These are phyloP conservation scores for Miscanthus lutarioriparius DNA, from an alignment of 176 grass and related monocot species.

Conservation along the genomic window DNA sequence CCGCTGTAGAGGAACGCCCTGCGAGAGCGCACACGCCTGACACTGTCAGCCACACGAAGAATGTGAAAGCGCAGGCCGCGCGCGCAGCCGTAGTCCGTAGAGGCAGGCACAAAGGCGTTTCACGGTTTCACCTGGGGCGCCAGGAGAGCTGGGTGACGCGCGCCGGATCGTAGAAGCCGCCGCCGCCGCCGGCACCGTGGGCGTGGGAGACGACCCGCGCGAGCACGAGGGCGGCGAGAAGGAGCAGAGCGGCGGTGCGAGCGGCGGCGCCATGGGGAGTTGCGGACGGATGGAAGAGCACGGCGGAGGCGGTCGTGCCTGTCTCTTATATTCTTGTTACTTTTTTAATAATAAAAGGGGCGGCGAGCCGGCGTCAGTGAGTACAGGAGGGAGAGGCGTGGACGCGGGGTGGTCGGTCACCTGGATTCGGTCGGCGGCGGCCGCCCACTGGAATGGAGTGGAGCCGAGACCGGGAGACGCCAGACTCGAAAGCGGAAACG, in stretches of 20 bases:
- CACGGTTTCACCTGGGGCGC: conserved; percentile 46
- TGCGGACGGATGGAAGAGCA: neutral
- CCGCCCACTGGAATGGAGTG: conserved; percentile 40
- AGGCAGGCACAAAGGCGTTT: neutral
- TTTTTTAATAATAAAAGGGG: neutral
- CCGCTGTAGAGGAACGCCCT: conserved; percentile 68
- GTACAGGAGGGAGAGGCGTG: neutral
- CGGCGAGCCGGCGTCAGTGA: neutral
- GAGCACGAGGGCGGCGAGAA: conserved; percentile 19
- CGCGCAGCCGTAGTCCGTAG: neutral
- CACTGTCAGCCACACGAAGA: neutral
- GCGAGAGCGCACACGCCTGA: neutral
- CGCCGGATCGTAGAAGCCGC: conserved; percentile 50
- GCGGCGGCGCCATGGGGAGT: conserved; percentile 29
- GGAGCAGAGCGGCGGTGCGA: neutral
- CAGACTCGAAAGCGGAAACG: neutral
- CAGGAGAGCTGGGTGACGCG: conserved; percentile 57
- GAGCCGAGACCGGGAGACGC: neutral
- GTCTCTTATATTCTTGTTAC: neutral
- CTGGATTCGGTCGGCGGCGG: conserved; percentile 23
- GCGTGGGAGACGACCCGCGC: neutral
- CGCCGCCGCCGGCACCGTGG: neutral
- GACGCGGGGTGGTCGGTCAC: neutral
- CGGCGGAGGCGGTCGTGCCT: neutral
- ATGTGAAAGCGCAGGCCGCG: neutral